A percentile compares a stretch with the other conserved stretches of the same genome.
Evolutionary conservation across 2,329 filamentous ascomycete species (phyloP).

Genomic region (Dactylonectria macrodidyma): DNA sequence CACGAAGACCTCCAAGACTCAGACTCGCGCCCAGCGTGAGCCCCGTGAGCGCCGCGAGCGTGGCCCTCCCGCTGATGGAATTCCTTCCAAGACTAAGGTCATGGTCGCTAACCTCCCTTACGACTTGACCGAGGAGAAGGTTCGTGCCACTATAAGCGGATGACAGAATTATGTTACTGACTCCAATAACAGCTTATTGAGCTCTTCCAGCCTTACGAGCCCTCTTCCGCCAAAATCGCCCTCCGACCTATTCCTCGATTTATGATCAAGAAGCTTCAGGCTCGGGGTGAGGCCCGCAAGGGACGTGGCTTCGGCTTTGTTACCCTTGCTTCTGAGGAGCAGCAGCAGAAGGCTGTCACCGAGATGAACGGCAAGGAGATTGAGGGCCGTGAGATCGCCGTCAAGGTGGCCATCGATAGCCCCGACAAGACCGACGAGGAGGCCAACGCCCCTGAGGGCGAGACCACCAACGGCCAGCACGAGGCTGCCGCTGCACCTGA

Average conservation of each 20-base stretch:
- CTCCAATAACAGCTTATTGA: constrained; percentile 84
- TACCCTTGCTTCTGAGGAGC: constrained; percentile 92
- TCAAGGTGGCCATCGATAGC: constrained; percentile 99
- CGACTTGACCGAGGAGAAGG: constrained; percentile 97
- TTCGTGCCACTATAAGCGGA: constrained; percentile 59
- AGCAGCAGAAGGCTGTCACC: constrained; percentile 95
- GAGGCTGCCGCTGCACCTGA: constrained; percentile 48
- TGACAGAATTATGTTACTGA: constrained; percentile 36
- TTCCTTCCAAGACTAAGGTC: constrained; percentile 99
- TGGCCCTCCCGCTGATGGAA: constrained; percentile 95
- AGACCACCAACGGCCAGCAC: constrained; percentile 61
- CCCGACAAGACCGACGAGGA: constrained; percentile 96
- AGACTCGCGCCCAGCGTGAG: constrained; percentile 66
- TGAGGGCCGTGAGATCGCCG: constrained; percentile 97
- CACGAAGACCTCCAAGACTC: constrained; percentile 71
- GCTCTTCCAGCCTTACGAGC: constrained; percentile 93
- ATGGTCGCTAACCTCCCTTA: constrained; percentile 99
- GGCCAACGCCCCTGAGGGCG: constrained; percentile 70
- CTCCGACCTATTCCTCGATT: constrained; percentile 98
- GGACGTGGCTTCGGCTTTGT: constrained; percentile 99
- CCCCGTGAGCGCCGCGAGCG: constrained; percentile 80
- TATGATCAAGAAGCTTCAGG: constrained; percentile 99
- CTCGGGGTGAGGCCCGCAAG: constrained; percentile 98
- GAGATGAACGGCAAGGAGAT: constrained; percentile 99
- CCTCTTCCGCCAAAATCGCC: constrained; percentile 96